Evolutionary conservation across 2,329 filamentous ascomycete genomes (phyloP).

Genomic region (Colletotrichum tanaceti): DNA sequence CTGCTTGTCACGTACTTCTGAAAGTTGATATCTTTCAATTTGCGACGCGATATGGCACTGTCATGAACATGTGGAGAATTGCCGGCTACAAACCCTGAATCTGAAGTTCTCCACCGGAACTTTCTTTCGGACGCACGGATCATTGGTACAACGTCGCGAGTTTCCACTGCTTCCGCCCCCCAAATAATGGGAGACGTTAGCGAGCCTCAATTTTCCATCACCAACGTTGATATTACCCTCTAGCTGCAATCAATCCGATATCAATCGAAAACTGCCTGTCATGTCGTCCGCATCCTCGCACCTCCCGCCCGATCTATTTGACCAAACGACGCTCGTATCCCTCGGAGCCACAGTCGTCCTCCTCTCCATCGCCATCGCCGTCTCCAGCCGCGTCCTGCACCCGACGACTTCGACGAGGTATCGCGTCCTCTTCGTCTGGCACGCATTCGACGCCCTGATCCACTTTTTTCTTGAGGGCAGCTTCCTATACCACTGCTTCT

Average conservation of each 20-base stretch:
- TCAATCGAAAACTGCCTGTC: slow-evolving; percentile 18
- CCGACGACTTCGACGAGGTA: slow-evolving; percentile 64
- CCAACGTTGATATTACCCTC: neutral
- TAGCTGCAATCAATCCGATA: neutral
- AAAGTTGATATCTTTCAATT: too few relatives aligned
- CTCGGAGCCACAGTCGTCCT: slow-evolving; percentile 67
- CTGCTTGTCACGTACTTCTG: too few relatives aligned
- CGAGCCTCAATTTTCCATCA: neutral
- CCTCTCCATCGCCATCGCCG: slow-evolving; percentile 60
- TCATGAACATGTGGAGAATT: too few relatives aligned
- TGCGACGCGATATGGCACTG: too few relatives aligned
- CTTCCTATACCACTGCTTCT: slow-evolving; percentile 96
- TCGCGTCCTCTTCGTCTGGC: slow-evolving; percentile 92
- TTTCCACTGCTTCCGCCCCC: too few relatives aligned
- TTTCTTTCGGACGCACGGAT: slow-evolving; percentile 16
- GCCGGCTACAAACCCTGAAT: too few relatives aligned
- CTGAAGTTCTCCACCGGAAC: slow-evolving; percentile 6
- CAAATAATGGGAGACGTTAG: neutral
- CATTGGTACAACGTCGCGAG: slow-evolving; percentile 9
- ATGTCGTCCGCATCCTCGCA: slow-evolving; percentile 42
- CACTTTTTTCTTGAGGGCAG: slow-evolving; percentile 92
- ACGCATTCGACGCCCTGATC: slow-evolving; percentile 90
- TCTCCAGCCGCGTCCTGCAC: slow-evolving; percentile 62
- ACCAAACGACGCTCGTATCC: slow-evolving; percentile 69
- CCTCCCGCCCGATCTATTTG: slow-evolving; percentile 68